Percentiles rank a stretch among this genome's conserved stretches.
Evolutionary conservation across 2,329 filamentous ascomycete species (phyloP).

Genomic region (Nigrograna mackinnonii): DNA sequence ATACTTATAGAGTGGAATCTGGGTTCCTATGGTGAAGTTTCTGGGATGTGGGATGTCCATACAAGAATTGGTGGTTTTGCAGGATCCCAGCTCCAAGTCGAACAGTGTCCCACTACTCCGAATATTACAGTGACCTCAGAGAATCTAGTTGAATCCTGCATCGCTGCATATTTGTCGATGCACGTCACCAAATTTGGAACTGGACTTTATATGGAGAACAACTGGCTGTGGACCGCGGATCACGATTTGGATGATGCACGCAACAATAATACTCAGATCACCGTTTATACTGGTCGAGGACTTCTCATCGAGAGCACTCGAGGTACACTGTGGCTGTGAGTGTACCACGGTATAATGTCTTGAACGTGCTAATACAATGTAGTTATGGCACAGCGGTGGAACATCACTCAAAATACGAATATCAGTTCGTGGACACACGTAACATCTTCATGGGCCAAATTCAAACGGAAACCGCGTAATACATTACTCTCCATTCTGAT

Average conservation of each 20-base stretch:
- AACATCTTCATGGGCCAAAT: conserved; percentile 83
- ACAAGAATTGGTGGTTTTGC: conserved; percentile 80
- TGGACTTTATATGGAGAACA: conserved; percentile 78
- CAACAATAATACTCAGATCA: conserved; percentile 68
- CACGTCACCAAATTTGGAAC: conserved; percentile 59
- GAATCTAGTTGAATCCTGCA: conserved; percentile 64
- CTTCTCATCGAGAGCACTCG: conserved; percentile 66
- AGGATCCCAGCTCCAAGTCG: conserved; percentile 76
- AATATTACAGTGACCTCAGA: conserved; percentile 54
- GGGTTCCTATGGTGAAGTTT: conserved; percentile 59
- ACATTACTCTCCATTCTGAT: conserved; percentile 14
- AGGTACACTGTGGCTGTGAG: conserved; percentile 52
- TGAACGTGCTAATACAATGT: not conserved
- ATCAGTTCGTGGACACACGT: conserved; percentile 76
- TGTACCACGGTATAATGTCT: not conserved
- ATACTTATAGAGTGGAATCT: conserved; percentile 76
- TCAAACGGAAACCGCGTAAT: conserved; percentile 87
- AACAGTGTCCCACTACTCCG: conserved; percentile 78
- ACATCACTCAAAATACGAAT: conserved; percentile 71
- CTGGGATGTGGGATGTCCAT: conserved; percentile 85
- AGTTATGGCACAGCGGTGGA: conserved; percentile 70
- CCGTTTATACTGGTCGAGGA: conserved; percentile 85
- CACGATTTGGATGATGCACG: conserved; percentile 73
- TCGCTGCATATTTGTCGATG: conserved; percentile 65
- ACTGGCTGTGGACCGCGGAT: conserved; percentile 90